Evolutionary conservation across 148 eudicot species (phyloP).

Genomic region (Euryodendron excelsum): DNA sequence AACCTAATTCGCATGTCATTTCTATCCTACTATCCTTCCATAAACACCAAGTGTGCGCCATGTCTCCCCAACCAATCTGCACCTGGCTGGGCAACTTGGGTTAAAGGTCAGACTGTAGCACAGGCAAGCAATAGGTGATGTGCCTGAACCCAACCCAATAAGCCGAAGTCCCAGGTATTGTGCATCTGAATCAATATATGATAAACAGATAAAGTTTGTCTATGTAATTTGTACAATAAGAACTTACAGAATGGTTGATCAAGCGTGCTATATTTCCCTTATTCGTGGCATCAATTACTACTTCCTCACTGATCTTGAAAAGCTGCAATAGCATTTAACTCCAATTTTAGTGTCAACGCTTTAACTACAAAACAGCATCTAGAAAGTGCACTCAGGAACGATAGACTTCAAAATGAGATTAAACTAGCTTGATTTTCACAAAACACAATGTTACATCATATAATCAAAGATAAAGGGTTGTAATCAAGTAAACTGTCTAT

Average conservation of each 20-base stretch:
- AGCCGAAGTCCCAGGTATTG: neutral
- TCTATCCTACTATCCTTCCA: too few relatives aligned
- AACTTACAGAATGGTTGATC: conserved; percentile 90
- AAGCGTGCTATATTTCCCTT: conserved; percentile 91
- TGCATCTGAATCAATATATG: neutral
- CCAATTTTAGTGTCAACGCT: too few relatives aligned
- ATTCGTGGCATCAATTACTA: conserved; percentile 86
- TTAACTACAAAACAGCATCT: neutral
- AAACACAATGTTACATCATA: neutral
- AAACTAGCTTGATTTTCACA: neutral
- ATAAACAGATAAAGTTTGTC: neutral
- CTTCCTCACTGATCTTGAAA: conserved; percentile 84
- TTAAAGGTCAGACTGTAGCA: neutral
- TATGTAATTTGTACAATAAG: neutral
- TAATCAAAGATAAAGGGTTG: conserved; percentile 1
- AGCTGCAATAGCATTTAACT: conserved; percentile 49
- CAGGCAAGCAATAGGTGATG: neutral
- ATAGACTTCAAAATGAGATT: neutral
- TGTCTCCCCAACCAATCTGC: neutral
- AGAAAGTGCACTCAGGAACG: conserved; percentile 4
- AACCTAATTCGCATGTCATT: too few relatives aligned
- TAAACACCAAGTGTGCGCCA: too few relatives aligned
- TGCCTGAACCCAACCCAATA: neutral
- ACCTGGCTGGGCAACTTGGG: neutral
- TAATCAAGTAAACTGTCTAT: neutral